These are phyloP conservation scores for Tetratostichococcus sp. DNA, from an alignment of 139 green algal genomes.

Conservation along the genomic window DNA sequence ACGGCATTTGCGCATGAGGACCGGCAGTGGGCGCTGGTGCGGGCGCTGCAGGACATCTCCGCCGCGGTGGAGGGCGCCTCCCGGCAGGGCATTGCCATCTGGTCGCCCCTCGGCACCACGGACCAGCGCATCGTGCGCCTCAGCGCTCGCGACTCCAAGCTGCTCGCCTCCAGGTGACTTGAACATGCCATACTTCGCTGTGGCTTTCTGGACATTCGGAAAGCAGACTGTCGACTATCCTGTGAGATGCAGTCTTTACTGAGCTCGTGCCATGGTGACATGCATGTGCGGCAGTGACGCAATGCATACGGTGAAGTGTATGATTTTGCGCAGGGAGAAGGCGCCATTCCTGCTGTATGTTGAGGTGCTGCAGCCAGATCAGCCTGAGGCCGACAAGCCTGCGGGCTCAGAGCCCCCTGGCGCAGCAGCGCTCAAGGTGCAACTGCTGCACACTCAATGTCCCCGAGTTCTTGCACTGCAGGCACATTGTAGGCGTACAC, in stretches of 20 bases:
- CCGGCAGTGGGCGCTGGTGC: conserved; percentile 45
- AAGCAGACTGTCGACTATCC: too few species aligned
- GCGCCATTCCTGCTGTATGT: conserved; percentile 80
- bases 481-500: too few species aligned
- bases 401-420: background rate
- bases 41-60: conserved; percentile 60
- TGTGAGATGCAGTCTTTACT: too few species aligned
- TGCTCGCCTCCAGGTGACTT: conserved; percentile 78
- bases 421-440: too few species aligned
- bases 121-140: conserved; percentile 82
- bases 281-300: too few species aligned
- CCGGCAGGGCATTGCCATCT: conserved; percentile 62
- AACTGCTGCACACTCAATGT: too few species aligned
- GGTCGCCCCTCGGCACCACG: conserved; percentile 76
- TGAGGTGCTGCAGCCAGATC: conserved; percentile 55
- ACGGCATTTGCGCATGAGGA: conserved; percentile 65
- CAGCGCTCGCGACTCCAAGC: conserved; percentile 64
- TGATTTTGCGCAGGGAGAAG: conserved; percentile 42
- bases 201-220: too few species aligned
- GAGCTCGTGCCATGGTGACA: too few species aligned
- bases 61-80: conserved; percentile 61
- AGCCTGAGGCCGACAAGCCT: background rate
- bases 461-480: too few species aligned
- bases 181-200: too few species aligned
- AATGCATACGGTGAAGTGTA: too few species aligned